Conservation (phyloP, 495 filamentous ascomycete genomes). For the Penicillium paxilli region DNA sequence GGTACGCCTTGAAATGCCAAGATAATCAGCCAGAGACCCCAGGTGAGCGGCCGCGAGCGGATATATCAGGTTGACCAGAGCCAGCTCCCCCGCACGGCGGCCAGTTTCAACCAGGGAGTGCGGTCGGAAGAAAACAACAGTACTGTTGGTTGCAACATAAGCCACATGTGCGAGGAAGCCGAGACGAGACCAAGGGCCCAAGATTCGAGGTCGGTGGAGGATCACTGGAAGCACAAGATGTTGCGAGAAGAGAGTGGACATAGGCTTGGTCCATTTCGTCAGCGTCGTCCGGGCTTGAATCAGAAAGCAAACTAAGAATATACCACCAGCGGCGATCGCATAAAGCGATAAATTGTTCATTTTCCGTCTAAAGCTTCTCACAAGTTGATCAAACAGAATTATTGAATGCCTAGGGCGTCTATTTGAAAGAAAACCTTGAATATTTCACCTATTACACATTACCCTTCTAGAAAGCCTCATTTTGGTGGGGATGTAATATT, state of each 20-base stretch:
- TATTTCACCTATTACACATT: too few relatives aligned
- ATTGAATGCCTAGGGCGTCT: too few relatives aligned
- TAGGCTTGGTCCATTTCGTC: constrained; percentile 2
- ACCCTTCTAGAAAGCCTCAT: too few relatives aligned
- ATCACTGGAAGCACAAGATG: background rate
- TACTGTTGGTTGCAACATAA: background rate
- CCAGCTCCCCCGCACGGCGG: constrained; percentile 19
- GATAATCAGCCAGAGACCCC: constrained; percentile 23
- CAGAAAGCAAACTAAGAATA: background rate
- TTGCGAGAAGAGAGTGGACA: background rate
- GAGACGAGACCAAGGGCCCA: background rate
- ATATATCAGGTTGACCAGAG: constrained; percentile 5
- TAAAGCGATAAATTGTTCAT: background rate
- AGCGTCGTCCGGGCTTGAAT: background rate
- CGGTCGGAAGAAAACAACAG: background rate
- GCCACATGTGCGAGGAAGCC: background rate
- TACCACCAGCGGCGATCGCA: background rate
- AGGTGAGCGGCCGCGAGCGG: constrained; percentile 24
- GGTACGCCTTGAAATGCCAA: constrained; percentile 16
- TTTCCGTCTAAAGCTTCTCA: too few relatives aligned
- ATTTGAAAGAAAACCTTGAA: too few relatives aligned
- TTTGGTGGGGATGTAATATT: too few relatives aligned
- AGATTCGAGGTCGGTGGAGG: background rate
- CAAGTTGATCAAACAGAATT: too few relatives aligned
- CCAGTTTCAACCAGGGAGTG: background rate